Evolutionary conservation across 305 asterid species (phyloP), one percentile per base, ranked within the genome.

Genomic region (Plantago coronopus): DNA sequence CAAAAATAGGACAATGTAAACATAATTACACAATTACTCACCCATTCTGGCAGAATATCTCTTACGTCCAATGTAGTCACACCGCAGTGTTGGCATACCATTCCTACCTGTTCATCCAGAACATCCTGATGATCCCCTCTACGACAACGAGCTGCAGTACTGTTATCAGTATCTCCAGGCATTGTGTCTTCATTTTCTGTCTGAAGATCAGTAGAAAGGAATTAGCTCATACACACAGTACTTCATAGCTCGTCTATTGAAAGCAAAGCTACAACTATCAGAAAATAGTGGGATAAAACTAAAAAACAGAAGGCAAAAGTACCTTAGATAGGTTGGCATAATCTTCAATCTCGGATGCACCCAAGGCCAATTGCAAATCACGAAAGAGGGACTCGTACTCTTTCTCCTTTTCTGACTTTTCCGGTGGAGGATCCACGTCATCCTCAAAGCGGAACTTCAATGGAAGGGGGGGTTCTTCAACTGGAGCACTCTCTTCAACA

Each of bases 21-120:
- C 7, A 53, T 7, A 34, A 37, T 15, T 27, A 8, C 22, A 29
- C 61, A 25, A 27, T 31, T 54, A 69, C 88, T 73, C 78, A 88
- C 98, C 54, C 89, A 77, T 40, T 71, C 44, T 22, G 98, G 95
- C 15, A 86, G 71, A 57, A 86, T 74, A 61, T 86, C 43, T 68
- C 78, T 84, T 59, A 80, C 81, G 62, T 86, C 95, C 57, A 76
- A 17, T 49, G 72, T 59, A 47, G 82, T 79, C 47, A 19, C n/a
- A 0, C 61, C 11, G 49, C 98, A 91, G 51, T 66, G 49, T 69
- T 43, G 65, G 66, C 96, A 91, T 22, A 74, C 25, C 9, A 81
- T 42, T 66, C 98, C 98, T 2, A 79, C 81, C 50, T 83, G 74
- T 38, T 91, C 96, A 63, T 86, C 83, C 40, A 84, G 79, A 57